Conservation (phyloP, 75 land plant genomes). For the Larix kaempferi region DNA sequence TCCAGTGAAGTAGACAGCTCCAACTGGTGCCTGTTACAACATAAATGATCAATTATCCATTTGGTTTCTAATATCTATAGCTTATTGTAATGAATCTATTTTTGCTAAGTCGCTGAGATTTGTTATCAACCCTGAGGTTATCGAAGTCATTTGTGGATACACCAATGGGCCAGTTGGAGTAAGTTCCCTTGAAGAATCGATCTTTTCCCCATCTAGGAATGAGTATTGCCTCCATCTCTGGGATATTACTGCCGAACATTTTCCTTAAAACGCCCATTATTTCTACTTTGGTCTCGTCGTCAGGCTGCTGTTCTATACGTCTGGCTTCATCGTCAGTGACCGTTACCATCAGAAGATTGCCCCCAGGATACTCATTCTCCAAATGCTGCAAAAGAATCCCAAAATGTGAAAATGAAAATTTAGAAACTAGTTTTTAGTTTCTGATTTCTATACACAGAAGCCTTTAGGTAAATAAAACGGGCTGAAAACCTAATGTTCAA, state of each 20-base stretch:
- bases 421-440: neutral
- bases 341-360: conserved; percentile 70
- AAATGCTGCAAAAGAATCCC: conserved; percentile 40
- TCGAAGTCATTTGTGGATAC: conserved; percentile 19
- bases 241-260: conserved; percentile 69
- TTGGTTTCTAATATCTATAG: neutral
- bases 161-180: conserved; percentile 46
- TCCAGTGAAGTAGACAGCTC: conserved; percentile 52
- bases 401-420: neutral
- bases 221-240: conserved; percentile 53
- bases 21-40: conserved; percentile 54
- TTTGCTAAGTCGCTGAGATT: too few species aligned
- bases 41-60: neutral
- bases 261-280: conserved; percentile 62
- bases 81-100: too few species aligned
- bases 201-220: conserved; percentile 57
- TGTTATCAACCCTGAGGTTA: neutral
- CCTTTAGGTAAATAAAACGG: too few species aligned
- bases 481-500: too few species aligned
- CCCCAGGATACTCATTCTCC: conserved; percentile 72
- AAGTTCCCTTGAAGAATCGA: conserved; percentile 27
- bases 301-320: conserved; percentile 68
- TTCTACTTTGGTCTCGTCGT: conserved; percentile 52
- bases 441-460: neutral
- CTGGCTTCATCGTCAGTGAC: conserved; percentile 79